These are phyloP conservation scores for Hypomontagnella submonticulosa DNA, from an alignment of 495 filamentous ascomycete genomes.

Conservation along the genomic window DNA sequence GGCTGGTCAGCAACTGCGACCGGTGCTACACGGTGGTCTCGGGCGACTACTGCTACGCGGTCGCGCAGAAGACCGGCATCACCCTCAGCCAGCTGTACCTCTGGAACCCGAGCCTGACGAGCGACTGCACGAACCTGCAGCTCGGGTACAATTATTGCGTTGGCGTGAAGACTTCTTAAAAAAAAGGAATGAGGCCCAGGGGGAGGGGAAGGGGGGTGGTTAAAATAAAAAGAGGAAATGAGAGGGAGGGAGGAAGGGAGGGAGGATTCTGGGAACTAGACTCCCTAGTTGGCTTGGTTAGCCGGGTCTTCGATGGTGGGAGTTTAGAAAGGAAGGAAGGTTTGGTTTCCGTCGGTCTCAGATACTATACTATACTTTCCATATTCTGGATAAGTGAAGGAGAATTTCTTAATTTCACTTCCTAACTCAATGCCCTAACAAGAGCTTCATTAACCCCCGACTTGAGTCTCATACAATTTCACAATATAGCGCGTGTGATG, in stretches of 20 bases:
- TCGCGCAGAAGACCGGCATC: constrained; percentile 16
- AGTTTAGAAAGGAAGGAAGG: too few species aligned
- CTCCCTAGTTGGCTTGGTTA: too few species aligned
- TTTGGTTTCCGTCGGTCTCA: too few species aligned
- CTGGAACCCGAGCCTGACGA: constrained; percentile 46
- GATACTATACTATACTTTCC: too few species aligned
- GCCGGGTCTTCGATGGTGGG: too few species aligned
- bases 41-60: constrained; percentile 36
- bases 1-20: constrained; percentile 34
- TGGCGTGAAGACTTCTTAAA: constrained; percentile 26
- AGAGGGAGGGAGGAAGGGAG: too few species aligned
- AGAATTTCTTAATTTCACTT: too few species aligned
- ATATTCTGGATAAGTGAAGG: too few species aligned
- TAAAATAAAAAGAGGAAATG: too few species aligned
- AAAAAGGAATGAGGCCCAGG: too few species aligned
- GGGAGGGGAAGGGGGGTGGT: neutral
- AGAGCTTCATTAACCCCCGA: neutral
- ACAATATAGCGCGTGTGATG: neutral
- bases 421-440: neutral
- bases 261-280: too few species aligned
- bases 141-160: constrained; percentile 53
- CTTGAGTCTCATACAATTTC: neutral
- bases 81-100: constrained; percentile 25
- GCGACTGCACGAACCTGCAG: constrained; percentile 50
- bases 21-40: constrained; percentile 38